A percentile compares a stretch with the other conserved stretches of the same genome.
Conservation (phyloP, 2,329 filamentous ascomycete species). For the Colletotrichum sp. region DNA sequence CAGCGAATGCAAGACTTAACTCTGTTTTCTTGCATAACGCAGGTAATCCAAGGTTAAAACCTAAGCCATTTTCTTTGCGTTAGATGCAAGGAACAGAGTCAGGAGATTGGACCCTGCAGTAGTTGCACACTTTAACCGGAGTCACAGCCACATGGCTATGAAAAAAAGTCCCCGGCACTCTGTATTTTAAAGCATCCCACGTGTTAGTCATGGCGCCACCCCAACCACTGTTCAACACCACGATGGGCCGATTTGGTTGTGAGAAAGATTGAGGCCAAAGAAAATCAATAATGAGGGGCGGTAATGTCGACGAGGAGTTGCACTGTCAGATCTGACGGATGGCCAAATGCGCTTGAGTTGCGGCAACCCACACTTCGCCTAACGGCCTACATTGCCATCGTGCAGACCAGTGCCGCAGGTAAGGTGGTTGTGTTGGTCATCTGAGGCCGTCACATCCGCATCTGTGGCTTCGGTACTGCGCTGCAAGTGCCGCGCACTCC, state of each 20-base stretch:
- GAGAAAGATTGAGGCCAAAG: not conserved
- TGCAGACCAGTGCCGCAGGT: not conserved
- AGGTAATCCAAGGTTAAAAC: not conserved
- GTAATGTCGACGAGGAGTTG: not conserved
- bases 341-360: no score
- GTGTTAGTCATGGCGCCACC: not conserved
- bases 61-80: not conserved
- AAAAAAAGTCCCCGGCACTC: not conserved
- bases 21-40: not conserved
- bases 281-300: not conserved
- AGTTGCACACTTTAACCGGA: not conserved
- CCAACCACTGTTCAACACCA: not conserved
- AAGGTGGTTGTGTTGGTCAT: not conserved
- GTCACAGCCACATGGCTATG: not conserved
- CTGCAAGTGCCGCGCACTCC: slow-evolving; percentile 1
- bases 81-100: not conserved
- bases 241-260: not conserved
- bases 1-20: not conserved
- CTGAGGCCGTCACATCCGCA: not conserved
- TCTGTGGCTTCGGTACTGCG: not conserved
- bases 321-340: not conserved
- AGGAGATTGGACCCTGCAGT: not conserved
- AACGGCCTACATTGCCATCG: not conserved
- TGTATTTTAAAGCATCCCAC: not conserved
- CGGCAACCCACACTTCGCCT: not conserved